A percentile compares a stretch with the other conserved stretches of the same genome.
Evolutionary conservation across 164 flowering plant genomes (phyloP).

Genomic region (Pachysandra terminalis): DNA sequence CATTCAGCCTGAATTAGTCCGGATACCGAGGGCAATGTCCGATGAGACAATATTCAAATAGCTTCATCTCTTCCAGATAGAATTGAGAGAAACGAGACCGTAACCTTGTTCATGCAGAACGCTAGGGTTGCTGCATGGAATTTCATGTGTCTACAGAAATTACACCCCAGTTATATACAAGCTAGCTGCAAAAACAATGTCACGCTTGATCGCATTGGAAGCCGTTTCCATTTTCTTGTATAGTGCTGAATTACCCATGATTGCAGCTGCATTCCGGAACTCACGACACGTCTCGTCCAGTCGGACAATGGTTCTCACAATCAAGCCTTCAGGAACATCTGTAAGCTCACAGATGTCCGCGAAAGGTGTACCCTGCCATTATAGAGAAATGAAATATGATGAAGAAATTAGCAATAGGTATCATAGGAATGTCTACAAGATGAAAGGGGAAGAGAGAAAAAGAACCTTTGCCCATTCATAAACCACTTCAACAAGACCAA

Average conservation of each 20-base stretch:
- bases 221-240: slow-evolving; percentile 95
- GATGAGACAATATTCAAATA: background rate
- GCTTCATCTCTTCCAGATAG: background rate
- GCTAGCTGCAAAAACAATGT: slow-evolving; percentile 96
- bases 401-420: background rate
- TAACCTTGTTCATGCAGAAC: background rate
- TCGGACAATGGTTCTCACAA: slow-evolving; percentile 90
- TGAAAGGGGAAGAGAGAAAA: background rate
- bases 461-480: slow-evolving; percentile 99
- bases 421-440: background rate
- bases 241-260: slow-evolving; percentile 94
- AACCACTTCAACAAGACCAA: slow-evolving; percentile 96
- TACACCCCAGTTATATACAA: slow-evolving; percentile 85
- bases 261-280: slow-evolving; percentile 87
- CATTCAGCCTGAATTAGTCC: too few species aligned
- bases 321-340: slow-evolving; percentile 97
- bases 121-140: background rate
- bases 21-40: too few species aligned
- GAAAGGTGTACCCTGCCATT: slow-evolving; percentile 86
- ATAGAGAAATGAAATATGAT: slow-evolving; percentile 1
- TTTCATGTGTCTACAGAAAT: background rate
- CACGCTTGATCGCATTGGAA: slow-evolving; percentile 89
- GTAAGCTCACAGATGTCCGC: slow-evolving; percentile 96
- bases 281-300: slow-evolving; percentile 97
- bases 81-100: background rate